These are phyloP conservation scores for Cladosporium velox DNA, from an alignment of 2,329 filamentous ascomycete genomes.

Conservation along the genomic window DNA sequence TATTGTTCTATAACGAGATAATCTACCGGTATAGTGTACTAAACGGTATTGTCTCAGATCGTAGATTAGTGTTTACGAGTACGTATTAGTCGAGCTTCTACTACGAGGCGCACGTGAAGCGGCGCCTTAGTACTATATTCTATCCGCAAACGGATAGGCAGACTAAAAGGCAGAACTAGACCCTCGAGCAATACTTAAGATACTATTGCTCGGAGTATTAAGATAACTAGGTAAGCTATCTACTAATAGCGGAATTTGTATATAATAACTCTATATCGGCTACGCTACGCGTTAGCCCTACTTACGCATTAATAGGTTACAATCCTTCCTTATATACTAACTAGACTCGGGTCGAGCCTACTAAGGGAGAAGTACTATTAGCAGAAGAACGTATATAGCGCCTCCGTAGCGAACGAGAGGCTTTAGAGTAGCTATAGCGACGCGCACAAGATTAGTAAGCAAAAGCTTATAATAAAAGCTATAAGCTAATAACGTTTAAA, in stretches of 20 bases:
- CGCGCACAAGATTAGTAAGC: no score
- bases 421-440: no score
- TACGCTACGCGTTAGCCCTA: no score
- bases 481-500: no score
- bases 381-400: no score
- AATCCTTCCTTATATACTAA: no score
- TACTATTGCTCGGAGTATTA: background rate
- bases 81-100: background rate
- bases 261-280: no score
- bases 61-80: background rate
- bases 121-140: background rate
- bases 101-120: background rate
- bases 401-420: no score
- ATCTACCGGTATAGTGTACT: background rate
- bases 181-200: background rate
- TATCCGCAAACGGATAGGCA: constrained; percentile 1
- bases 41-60: background rate
- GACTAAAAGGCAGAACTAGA: background rate
- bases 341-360: no score
- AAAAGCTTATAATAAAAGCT: no score
- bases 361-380: no score
- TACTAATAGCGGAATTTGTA: background rate
- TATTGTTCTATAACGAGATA: background rate
- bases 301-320: no score
- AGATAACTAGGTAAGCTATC: background rate